Base-by-base conservation (phyloP, 805 yeast genomes). In the Wickerhamiella siamensis region DNA sequence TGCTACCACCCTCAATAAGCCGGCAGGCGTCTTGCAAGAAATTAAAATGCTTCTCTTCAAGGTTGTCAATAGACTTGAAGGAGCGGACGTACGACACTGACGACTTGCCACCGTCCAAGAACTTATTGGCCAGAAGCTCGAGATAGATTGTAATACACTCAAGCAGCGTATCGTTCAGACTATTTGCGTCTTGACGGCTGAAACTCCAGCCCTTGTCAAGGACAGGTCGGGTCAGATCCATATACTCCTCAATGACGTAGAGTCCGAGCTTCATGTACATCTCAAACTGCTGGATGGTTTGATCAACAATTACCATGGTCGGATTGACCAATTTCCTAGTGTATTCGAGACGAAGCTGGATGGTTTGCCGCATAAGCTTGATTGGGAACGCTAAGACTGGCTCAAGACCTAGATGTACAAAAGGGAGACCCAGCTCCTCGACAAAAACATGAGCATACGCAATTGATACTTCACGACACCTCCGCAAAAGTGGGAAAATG, bases 241-340 rank as follows among this genome's bases (percentile, higher is more conserved):
- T 61, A 37, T 79, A 71, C 0, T 83, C 75, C 43, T 72, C 74
- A 55, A 84, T 78, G 39, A 86, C 73, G 48, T 75, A 80, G 15
- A 83, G 67, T 0, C 94, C 87, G 27, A 86, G 64, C 38, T 73
- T 70, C 43, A 88, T 72, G 56, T 83, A 84, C 2, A 77, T 70
- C 50, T 77, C 77, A 56, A 88, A 80, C 57, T 84, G 94, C 36
- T 75, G 86, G 46, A 88, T 72, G 71, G 84, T 79, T 61, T 88
- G 95, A 59, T 91, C 98, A 51, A 91, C 83, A 78, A 84, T 83
- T 86, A 84, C 81, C 76, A 87, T 74, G 0, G 96, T 86, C 1
- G 95, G 95, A 52, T 79, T 81, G 40, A 71, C 74, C 38, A 88
- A 62, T 53, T 79, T 80, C 57, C 72, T 69, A 2, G 96, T 94